Evolutionary conservation across 2,329 filamentous ascomycete species (phyloP).

Genomic region (Penicillium psychrosexuale): DNA sequence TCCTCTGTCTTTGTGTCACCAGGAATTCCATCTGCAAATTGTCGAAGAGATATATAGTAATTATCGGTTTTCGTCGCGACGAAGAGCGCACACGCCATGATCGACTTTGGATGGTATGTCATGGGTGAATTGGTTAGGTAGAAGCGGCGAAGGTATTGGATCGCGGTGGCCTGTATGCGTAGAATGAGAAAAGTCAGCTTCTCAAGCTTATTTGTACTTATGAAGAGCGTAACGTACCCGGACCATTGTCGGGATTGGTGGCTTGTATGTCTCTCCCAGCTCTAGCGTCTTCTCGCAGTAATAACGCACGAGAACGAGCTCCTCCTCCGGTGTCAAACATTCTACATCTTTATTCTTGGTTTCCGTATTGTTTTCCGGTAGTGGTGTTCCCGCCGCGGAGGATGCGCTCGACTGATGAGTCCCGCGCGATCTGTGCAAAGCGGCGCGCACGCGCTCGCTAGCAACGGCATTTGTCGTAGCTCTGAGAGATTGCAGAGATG

Average conservation of each 20-base stretch:
- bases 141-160: conserved; percentile 88
- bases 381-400: conserved; percentile 32
- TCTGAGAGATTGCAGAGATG: conserved; percentile 68
- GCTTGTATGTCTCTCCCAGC: conserved; percentile 58
- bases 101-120: conserved; percentile 88
- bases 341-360: conserved; percentile 53
- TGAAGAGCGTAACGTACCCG: conserved; percentile 45
- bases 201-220: background rate
- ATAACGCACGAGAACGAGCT: conserved; percentile 74
- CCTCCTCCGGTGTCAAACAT: conserved; percentile 79
- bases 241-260: conserved; percentile 56
- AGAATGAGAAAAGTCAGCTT: background rate
- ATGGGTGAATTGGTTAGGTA: conserved; percentile 94
- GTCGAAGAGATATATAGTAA: conserved; percentile 64
- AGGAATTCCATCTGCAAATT: conserved; percentile 67
- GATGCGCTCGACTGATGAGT: conserved; percentile 31
- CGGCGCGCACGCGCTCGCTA: conserved; percentile 61
- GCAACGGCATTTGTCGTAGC: conserved; percentile 76
- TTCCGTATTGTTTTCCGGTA: conserved; percentile 30
- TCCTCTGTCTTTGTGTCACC: conserved; percentile 73
- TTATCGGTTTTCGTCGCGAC: conserved; percentile 92
- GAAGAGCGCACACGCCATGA: conserved; percentile 87
- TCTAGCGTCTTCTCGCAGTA: conserved; percentile 64
- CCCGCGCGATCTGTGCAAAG: conserved; percentile 51
- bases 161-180: conserved; percentile 64